Evolutionary conservation across 2,329 filamentous ascomycete species (phyloP), one percentile per base, ranked within the genome.

Genomic region (Coleophoma crateriformis): DNA sequence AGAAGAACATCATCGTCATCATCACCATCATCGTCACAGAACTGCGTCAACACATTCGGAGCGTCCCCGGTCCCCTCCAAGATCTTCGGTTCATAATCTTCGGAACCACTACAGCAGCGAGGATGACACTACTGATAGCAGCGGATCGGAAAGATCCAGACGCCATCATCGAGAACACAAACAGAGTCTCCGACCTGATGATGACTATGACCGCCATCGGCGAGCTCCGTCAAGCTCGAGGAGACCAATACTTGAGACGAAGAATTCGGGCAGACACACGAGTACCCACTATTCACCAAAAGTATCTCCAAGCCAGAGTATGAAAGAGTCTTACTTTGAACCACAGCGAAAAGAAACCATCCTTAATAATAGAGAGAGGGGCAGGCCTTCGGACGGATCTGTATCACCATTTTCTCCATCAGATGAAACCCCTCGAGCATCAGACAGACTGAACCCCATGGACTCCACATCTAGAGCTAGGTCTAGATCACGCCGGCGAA

Each of bases 251-350:
- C 33, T 53, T 40, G 55, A 58, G 45, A 40, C 40, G 7, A 63
- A 56, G 32, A 33, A 34, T 13, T 13, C 15, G 3, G 59, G 56
- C 8, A 56, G 47, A 45, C 12, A 50, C 6, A 47, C 50, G 3
- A 61, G 61, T 32, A 62, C 60, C n/a, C 38, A 61, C 20, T 51
- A 55, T 40, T 64, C 62, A n/a, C 62, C 63, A 32, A 60, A 58
- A 17, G 42, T 57, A 15, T 61, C 61, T 13, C 59, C 61, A 32
- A 61, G 52, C 45, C 58, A 58, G 44, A 47, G 55, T 10, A 52
- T 57, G 14, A 49, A 49, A 46, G 52, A 41, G 8, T 60, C 61
- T 42, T 43, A 56, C 14, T 52, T 59, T 35, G 61, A 61, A 27
- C 54, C 20, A 13, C 20, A 33, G 7, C 41, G 59, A 37, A 56